A percentile compares a stretch with the other conserved stretches of the same genome.
phyloP scores from a whole-genome alignment of 352 stramenopile species.

The Aphanomyces astaci region DNA sequence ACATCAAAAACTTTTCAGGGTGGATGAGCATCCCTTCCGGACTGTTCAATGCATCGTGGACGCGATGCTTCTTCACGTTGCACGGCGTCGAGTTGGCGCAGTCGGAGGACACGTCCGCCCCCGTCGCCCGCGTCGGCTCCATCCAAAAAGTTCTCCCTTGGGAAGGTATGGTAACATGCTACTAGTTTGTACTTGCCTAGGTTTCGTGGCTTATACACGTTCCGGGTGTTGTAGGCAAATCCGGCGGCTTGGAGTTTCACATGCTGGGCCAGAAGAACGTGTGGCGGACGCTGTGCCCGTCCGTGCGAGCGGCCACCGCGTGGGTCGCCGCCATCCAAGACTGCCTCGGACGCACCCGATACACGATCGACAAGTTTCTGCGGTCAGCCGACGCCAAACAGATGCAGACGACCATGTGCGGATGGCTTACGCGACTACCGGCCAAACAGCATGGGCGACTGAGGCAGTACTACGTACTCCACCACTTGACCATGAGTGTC shows the following conservation, averaged over 20 bases:
- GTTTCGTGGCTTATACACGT: neutral
- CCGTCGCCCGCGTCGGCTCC: slow-evolving; percentile 49
- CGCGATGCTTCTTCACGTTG: slow-evolving; percentile 72
- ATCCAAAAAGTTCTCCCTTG: slow-evolving; percentile 55
- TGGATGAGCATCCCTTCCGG: slow-evolving; percentile 73
- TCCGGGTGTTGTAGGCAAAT: slow-evolving; percentile 26
- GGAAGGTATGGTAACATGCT: slow-evolving; percentile 24
- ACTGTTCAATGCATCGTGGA: slow-evolving; percentile 68
- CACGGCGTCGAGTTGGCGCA: slow-evolving; percentile 66
- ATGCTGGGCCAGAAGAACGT: slow-evolving; percentile 46
- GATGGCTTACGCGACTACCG: slow-evolving; percentile 60
- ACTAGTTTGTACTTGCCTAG: neutral
- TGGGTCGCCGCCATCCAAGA: slow-evolving; percentile 17
- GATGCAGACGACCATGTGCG: slow-evolving; percentile 56
- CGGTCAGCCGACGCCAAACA: slow-evolving; percentile 42
- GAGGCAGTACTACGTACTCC: slow-evolving; percentile 70
- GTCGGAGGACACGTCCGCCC: slow-evolving; percentile 63
- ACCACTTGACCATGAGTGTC: slow-evolving; percentile 55
- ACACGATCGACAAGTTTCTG: slow-evolving; percentile 18
- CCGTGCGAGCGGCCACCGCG: neutral
- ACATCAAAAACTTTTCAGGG: slow-evolving; percentile 75
- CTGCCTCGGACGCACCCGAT: slow-evolving; percentile 1
- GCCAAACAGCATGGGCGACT: slow-evolving; percentile 24
- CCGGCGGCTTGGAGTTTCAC: slow-evolving; percentile 57
- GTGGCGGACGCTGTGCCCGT: slow-evolving; percentile 35